Conservation (phyloP, 73 alveolate genomes). For the Breviolum minutum region DNA sequence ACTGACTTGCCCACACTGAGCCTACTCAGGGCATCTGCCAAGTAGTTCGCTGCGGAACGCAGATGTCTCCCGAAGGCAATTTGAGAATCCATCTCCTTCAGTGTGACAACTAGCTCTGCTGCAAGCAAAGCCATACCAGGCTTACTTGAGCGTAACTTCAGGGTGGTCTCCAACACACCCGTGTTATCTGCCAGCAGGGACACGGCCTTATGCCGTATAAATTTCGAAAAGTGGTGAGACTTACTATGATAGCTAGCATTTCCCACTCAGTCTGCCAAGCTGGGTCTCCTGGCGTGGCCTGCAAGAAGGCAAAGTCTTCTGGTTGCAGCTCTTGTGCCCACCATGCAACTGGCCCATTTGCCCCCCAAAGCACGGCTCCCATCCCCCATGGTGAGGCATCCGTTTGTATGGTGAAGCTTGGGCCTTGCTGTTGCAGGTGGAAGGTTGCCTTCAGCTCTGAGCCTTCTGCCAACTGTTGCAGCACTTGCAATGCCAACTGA, state of each 20-base stretch:
- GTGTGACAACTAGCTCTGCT: background rate
- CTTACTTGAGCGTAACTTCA: background rate
- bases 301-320: background rate
- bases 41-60: background rate
- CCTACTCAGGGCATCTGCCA: constrained; percentile 8
- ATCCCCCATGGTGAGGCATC: background rate
- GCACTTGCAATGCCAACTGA: background rate
- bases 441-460: background rate
- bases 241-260: background rate
- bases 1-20: background rate
- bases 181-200: background rate
- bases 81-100: background rate
- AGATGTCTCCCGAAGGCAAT: background rate
- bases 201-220: background rate
- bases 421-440: background rate
- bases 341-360: background rate
- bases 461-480: background rate
- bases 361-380: background rate
- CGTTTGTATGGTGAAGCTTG: background rate
- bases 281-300: background rate
- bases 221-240: background rate
- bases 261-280: constrained; percentile 22
- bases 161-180: background rate
- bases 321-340: background rate
- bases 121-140: background rate